Percentiles rank a stretch among this genome's conserved stretches.
phyloP scores from a whole-genome alignment of 106 monocot genomes.

The Cymbidium sinense region DNA sequence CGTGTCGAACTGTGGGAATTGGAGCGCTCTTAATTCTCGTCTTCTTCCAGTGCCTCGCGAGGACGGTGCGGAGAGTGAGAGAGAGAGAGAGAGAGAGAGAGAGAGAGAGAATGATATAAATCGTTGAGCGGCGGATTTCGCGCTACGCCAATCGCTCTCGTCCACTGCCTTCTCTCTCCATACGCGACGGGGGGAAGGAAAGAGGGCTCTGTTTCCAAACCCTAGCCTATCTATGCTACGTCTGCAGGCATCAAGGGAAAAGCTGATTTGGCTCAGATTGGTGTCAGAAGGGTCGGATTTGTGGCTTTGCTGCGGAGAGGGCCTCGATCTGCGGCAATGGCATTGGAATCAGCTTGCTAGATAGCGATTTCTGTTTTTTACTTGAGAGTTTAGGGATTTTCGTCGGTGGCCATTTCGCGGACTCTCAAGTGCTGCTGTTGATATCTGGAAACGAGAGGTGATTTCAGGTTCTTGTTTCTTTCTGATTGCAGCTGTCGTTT shows the following conservation, averaged over 20 bases:
- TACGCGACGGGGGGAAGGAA: not conserved
- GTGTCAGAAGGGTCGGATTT: not conserved
- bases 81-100: not conserved
- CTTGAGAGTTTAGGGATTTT: not conserved
- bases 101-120: not conserved
- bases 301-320: not conserved
- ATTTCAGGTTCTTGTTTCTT: not conserved
- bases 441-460: not conserved
- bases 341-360: conserved; percentile 2
- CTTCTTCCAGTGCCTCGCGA: not conserved
- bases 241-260: not conserved
- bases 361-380: not conserved
- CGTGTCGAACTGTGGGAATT: not conserved
- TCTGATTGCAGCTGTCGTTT: not conserved
- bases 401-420: not conserved
- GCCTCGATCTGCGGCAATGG: not conserved
- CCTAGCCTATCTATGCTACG: not conserved
- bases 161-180: conserved; percentile 6
- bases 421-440: not conserved
- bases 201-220: not conserved
- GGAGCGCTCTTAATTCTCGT: not conserved
- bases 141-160: not conserved
- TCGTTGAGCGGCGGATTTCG: not conserved
- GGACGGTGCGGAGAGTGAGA: not conserved
- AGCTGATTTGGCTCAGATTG: not conserved